Evolutionary conservation across 2,329 filamentous ascomycete genomes (phyloP), one percentile per base, ranked within the genome.

Genomic region (Colletotrichum orbiculare): DNA sequence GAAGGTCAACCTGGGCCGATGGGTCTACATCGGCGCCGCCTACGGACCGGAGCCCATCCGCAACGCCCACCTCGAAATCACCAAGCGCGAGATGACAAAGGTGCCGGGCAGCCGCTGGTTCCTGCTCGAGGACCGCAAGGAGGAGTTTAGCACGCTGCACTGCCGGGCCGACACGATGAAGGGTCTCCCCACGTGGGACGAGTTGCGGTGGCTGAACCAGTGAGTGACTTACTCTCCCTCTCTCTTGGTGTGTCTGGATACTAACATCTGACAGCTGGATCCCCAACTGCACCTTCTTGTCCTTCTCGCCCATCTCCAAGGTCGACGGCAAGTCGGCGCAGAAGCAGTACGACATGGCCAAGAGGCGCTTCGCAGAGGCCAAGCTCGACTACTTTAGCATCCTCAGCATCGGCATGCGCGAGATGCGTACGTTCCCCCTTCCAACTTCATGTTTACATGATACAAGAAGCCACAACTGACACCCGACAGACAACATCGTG

Each of bases 21-120:
- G 81, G 81, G 79, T 80, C 68, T 82, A 82, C 66, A 82, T 83
- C 61, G 80, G 80, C 8, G 78, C 79, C 2, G 72, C 77, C 2
- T 77, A 79, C 62, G 72, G 73, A 3, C 71, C 72, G 1, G 67
- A 70, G 1, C 56, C 69, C 1, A 68, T 73, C 15, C 73, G 74
- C 13, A 59, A 74, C 6, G 71, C 69, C 9, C 57, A 57, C 42
- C 47, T 63, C 12, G 50, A 59, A 7, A 60, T 50, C 34, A 64
- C 61, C 15, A 60, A 64, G 54, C 41, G 45, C 6, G 54, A 59
- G 41, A 62, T 62, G 58, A 52, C 62, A 10, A 65, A 62, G 41
- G 58, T 62, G 12, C 57, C 57, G 3, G 62, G 62, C 5, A 61
- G 62, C 2, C 46, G 57, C 8, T 63, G 53, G 62, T 55, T 67